Evolutionary conservation across 495 filamentous ascomycete genomes (phyloP), one percentile per base, ranked within the genome.

Genomic region (Hypoxylon perforatum): DNA sequence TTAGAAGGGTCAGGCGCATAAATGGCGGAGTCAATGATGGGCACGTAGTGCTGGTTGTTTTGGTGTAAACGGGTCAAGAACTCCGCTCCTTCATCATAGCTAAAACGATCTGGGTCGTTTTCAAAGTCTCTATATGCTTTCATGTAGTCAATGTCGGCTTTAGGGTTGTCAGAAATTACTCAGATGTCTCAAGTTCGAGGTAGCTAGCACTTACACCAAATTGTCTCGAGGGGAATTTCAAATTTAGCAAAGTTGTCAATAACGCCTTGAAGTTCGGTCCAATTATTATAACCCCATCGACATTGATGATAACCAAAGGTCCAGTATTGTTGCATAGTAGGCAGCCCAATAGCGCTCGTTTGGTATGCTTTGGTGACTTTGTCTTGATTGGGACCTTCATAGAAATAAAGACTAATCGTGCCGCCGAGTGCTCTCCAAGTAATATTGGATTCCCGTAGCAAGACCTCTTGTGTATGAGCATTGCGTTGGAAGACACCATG

Each of bases 241-340:
- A 90, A 86, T 35, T 78, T 77, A 45, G 80, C 86, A 77, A 94
- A 95, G 62, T 91, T 91, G 49, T 88, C 84, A 33, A 96, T 85
- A 10, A 92, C 91, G n/a, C 88, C 88, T 47, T 91, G 86, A 47
- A 96, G 79, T 7, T 87, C 85, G 38, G 87, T 88, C 78, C 90
- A 88, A 75, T 93, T 92, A 8, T 80, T 78, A 70, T 94, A 94
- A 6, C 93, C 93, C 76, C 92, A 96, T 62, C 90, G 81, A 72
- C 92, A 96, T 63, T 96, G 90, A 67, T 96, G 92, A 69, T 88
- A 92, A 1, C 93, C 93, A 64, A 96, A 89, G 0, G 88, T 85
- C 90, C 91, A 97, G 76, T 96, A 97, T 54, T 91, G 90, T 74
- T 93, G 90, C 92, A 95, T 93, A 0, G 87, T 88, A 6, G 92